Percentiles rank a stretch among this genome's conserved stretches.
Evolutionary conservation across 495 filamentous ascomycete genomes (phyloP).

Genomic region (Hamigera avellanea): DNA sequence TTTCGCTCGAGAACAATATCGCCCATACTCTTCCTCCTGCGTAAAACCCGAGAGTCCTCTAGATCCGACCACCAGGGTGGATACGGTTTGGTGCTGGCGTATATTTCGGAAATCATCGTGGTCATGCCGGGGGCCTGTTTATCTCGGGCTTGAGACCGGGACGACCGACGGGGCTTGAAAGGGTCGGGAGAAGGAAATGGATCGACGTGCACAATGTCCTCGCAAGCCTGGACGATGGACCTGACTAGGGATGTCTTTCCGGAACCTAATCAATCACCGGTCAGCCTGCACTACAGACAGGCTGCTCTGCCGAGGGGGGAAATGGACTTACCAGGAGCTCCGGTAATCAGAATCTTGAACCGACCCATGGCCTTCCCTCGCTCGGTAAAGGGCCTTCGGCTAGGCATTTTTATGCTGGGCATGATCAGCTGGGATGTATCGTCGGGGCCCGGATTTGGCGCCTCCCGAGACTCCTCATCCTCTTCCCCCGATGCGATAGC

Average conservation of each 20-base stretch:
- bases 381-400: slow-evolving; percentile 82
- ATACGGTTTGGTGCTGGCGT: slow-evolving; percentile 87
- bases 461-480: slow-evolving; percentile 18
- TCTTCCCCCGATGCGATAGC: slow-evolving; percentile 38
- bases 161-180: slow-evolving; percentile 15
- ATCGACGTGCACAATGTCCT: slow-evolving; percentile 95
- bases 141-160: slow-evolving; percentile 21
- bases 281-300: too few relatives aligned
- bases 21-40: slow-evolving; percentile 65
- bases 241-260: slow-evolving; percentile 91
- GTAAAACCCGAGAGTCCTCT: slow-evolving; percentile 57
- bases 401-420: slow-evolving; percentile 94
- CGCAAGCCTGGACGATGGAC: slow-evolving; percentile 86
- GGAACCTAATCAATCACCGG: slow-evolving; percentile 22
- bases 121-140: slow-evolving; percentile 17
- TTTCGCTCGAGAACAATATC: slow-evolving; percentile 86
- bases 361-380: slow-evolving; percentile 73
- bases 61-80: slow-evolving; percentile 92
- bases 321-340: slow-evolving; percentile 54
- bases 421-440: slow-evolving; percentile 85
- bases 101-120: slow-evolving; percentile 59
- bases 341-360: slow-evolving; percentile 80
- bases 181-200: slow-evolving; percentile 42
- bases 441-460: slow-evolving; percentile 17
- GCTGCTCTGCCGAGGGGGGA: too few relatives aligned